A percentile compares a stretch with the other conserved stretches of the same genome.
These are phyloP conservation scores for Sordariomycetes sp. DNA, from an alignment of 2,329 filamentous ascomycete species.

Conservation along the genomic window DNA sequence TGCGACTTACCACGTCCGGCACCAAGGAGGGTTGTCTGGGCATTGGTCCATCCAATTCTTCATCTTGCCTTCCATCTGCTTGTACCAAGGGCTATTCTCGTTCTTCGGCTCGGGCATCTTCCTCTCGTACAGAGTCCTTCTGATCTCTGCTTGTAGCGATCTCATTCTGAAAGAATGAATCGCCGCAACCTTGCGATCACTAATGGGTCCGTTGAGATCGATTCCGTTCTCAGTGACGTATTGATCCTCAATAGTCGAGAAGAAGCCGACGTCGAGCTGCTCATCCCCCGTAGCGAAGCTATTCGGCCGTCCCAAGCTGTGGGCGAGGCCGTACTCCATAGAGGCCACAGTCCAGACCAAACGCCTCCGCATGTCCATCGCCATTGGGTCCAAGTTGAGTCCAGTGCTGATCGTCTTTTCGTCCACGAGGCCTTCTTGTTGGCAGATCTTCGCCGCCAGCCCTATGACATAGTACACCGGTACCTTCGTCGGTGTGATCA, in stretches of 20 bases:
- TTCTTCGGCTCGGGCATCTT: constrained; percentile 68
- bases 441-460: constrained; percentile 76
- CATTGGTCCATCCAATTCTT: constrained; percentile 69
- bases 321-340: constrained; percentile 83
- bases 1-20: constrained; percentile 66
- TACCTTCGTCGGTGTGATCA: constrained; percentile 83
- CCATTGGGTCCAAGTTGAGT: constrained; percentile 56
- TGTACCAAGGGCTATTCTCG: constrained; percentile 82
- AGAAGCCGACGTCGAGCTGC: constrained; percentile 77
- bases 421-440: constrained; percentile 79
- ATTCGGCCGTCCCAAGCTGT: constrained; percentile 79
- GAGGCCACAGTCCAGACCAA: constrained; percentile 81
- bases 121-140: constrained; percentile 76
- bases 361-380: constrained; percentile 82
- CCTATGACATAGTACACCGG: constrained; percentile 92
- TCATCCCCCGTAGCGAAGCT: constrained; percentile 77
- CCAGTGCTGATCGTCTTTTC: constrained; percentile 75
- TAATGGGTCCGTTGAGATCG: constrained; percentile 57
- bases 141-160: constrained; percentile 77
- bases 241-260: constrained; percentile 71
- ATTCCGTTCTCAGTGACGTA: constrained; percentile 75
- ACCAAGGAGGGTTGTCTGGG: constrained; percentile 62
- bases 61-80: constrained; percentile 68
- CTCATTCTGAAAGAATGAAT: constrained; percentile 95
- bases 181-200: constrained; percentile 76